Base-by-base conservation (phyloP, 1,284 basidiomycete genomes). In the Puccinia triticina region DNA sequence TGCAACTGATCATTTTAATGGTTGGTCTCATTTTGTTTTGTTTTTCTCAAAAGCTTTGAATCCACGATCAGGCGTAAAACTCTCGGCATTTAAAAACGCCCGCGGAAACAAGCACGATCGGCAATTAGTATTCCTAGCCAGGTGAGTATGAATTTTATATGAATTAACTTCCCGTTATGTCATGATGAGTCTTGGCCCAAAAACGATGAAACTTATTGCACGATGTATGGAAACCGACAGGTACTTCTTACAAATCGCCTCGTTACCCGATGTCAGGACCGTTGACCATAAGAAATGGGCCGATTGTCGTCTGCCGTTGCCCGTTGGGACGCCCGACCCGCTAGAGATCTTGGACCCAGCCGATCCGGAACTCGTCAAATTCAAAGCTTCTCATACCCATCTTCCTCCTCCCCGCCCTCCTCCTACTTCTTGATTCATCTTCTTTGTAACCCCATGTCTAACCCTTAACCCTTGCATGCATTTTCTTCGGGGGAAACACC, bases 1-100 rank as follows among this genome's bases (percentile, higher is more conserved):
- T 32, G 1, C 26, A 37, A 14, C 50, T n/a, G 14, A 18, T 34
- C 8, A 23, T 23, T 80, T n/a, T 77, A 77, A 46, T 82, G 32
- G 48, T 29, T 61, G 48, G 32, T 77, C 23, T n/a, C 50, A 53
- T 21, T 3, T 53, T 53, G 23, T 18, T 69, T 23, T 43, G 29
- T 76, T 69, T 75, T 16, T 84, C 92, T 48, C 94, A 86, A 95
- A 95, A 87, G 94, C 93, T 3, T 89, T 95, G 83, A 96, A 95
- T 86, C 93, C 94, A 0, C 90, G 89, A 66, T 91, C 93, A 87
- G 94, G 94, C 0, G 88, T 95, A 53, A 94, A 93, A 89, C 94
- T 95, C 48, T 90, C 90, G 34, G 90, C 94, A 0, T 95, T 92
- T 89, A 93, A 92, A 86, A 90, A 91, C 83, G 92, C 92, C 11